These are phyloP conservation scores for Drechslerella coelobrocha DNA, from an alignment of 2,329 filamentous ascomycete species.

Conservation along the genomic window DNA sequence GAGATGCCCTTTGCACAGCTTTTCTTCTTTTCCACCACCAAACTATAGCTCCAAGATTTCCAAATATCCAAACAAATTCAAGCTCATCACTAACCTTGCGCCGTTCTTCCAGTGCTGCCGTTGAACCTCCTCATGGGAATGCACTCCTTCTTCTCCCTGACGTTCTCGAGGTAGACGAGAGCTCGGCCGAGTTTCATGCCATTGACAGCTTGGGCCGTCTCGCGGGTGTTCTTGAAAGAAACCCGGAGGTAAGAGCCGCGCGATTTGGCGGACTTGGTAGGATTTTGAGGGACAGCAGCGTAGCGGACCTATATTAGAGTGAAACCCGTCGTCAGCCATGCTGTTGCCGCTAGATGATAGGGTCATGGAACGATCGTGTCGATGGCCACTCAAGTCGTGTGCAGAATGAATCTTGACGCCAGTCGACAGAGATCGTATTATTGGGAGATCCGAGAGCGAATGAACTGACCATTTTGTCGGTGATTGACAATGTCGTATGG, in stretches of 20 bases:
- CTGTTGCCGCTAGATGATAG: constrained; percentile 11
- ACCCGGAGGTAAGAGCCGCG: constrained; percentile 99
- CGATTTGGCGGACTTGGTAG: constrained; percentile 93
- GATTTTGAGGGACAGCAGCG: constrained; percentile 85
- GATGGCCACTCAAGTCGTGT: constrained; percentile 20
- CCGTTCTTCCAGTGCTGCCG: constrained; percentile 90
- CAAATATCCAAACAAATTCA: constrained; percentile 8
- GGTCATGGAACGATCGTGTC: constrained; percentile 23
- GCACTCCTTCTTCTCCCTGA: constrained; percentile 94
- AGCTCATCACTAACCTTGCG: constrained; percentile 80
- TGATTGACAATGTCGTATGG: constrained; percentile 37
- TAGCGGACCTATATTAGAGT: constrained; percentile 77
- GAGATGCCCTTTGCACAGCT: background rate
- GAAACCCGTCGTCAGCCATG: constrained; percentile 27
- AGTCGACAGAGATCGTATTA: constrained; percentile 32
- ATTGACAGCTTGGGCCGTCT: constrained; percentile 99
- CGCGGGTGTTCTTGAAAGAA: constrained; percentile 99
- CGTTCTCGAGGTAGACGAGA: constrained; percentile 96
- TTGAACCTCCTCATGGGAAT: constrained; percentile 98
- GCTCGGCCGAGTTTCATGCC: constrained; percentile 98
- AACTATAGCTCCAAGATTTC: background rate
- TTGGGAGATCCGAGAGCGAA: constrained; percentile 27
- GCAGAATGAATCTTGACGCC: constrained; percentile 13
- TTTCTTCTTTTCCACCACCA: constrained; percentile 6
- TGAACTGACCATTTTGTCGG: constrained; percentile 51